A percentile compares a stretch with the other conserved stretches of the same genome.
Conservation (phyloP, 2,329 filamentous ascomycete genomes). For the Cladosporium cucumerinum region DNA sequence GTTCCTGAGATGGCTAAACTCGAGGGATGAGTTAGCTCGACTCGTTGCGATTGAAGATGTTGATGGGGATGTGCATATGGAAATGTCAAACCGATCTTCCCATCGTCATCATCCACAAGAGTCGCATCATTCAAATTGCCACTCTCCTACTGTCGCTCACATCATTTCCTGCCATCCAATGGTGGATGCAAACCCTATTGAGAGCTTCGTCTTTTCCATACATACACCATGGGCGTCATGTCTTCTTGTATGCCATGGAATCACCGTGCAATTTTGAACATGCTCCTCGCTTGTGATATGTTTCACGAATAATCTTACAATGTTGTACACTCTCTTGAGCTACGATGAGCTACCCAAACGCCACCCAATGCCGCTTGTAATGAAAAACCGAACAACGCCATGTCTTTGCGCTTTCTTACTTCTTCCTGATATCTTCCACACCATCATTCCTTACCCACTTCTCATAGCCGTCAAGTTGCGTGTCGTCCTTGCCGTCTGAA, state of each 20-base stretch:
- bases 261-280: background rate
- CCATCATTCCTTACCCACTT: constrained; percentile 32
- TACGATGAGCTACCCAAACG: constrained; percentile 7
- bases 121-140: background rate
- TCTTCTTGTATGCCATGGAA: background rate
- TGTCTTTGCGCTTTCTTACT: constrained; percentile 17
- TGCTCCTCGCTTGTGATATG: background rate
- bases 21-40: background rate
- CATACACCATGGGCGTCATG: background rate
- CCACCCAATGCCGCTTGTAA: constrained; percentile 14
- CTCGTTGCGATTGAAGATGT: too few species aligned
- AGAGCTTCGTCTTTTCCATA: background rate
- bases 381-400: background rate
- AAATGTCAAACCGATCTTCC: background rate
- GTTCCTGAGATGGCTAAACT: constrained; percentile 16
- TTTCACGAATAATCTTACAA: background rate
- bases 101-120: background rate
- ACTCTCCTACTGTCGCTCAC: background rate
- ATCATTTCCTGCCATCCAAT: background rate
- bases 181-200: background rate
- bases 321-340: constrained; percentile 4
- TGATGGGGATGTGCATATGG: background rate
- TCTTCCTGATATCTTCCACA: constrained; percentile 31
- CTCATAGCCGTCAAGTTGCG: constrained; percentile 28
- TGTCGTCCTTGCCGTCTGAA: constrained; percentile 31